A percentile compares a stretch with the other conserved stretches of the same genome.
These are phyloP conservation scores for Syzygium aromaticum DNA, from an alignment of 345 rosid genomes.

Conservation along the genomic window DNA sequence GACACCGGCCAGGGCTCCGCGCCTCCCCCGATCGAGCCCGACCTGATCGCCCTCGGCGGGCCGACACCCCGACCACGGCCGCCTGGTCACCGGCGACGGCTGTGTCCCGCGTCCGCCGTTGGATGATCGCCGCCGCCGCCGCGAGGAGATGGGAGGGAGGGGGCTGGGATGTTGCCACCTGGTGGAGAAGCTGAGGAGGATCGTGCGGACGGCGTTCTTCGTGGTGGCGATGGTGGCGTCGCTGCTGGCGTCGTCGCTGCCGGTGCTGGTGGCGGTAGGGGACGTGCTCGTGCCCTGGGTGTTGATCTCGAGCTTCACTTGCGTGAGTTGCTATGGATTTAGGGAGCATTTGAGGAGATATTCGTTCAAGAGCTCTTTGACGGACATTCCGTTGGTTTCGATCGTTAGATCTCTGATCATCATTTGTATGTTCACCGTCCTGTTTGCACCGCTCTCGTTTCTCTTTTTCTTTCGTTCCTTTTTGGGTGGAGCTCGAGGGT, in stretches of 20 bases:
- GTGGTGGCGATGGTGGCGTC: slow-evolving; percentile 92
- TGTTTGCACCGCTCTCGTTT: neutral
- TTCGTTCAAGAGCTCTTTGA: slow-evolving; percentile 66
- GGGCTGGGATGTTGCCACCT: slow-evolving; percentile 21
- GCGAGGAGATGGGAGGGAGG: slow-evolving; percentile 26
- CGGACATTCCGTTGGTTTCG: slow-evolving; percentile 82
- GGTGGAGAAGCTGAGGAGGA: slow-evolving; percentile 61
- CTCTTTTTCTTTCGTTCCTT: neutral
- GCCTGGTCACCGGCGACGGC: neutral
- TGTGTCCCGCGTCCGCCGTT: neutral
- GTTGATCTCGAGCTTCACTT: slow-evolving; percentile 69
- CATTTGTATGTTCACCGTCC: slow-evolving; percentile 37
- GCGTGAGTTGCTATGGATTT: slow-evolving; percentile 55
- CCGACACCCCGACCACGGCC: neutral
- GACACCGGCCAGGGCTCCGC: slow-evolving; percentile 17
- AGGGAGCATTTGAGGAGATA: slow-evolving; percentile 54
- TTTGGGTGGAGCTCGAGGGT: neutral
- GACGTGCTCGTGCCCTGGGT: slow-evolving; percentile 61
- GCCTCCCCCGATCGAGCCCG: slow-evolving; percentile 3
- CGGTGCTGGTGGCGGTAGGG: slow-evolving; percentile 67
- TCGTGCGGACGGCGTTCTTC: slow-evolving; percentile 62
- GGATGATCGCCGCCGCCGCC: neutral
- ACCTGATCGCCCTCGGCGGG: neutral
- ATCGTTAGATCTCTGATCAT: slow-evolving; percentile 71
- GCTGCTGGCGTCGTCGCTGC: slow-evolving; percentile 67